Evolutionary conservation across 2,329 filamentous ascomycete genomes (phyloP).

Genomic region (Fusarium decemcellulare): DNA sequence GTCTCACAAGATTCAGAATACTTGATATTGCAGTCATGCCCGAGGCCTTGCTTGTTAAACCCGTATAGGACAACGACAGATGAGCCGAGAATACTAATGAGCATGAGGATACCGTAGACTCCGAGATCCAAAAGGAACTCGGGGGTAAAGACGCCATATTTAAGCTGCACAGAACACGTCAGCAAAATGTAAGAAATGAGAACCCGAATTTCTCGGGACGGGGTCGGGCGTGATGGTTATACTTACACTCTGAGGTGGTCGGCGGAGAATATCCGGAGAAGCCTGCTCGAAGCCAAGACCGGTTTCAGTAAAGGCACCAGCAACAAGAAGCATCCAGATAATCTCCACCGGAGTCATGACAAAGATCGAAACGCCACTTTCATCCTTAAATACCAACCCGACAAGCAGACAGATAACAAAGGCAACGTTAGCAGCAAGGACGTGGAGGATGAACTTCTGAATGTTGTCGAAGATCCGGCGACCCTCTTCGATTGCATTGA

Average conservation of each 20-base stretch:
- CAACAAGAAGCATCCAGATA: constrained; percentile 83
- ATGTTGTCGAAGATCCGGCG: constrained; percentile 80
- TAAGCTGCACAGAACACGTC: constrained; percentile 43
- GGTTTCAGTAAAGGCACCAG: constrained; percentile 79
- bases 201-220: too few relatives aligned
- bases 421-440: constrained; percentile 77
- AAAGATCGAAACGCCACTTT: constrained; percentile 74
- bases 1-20: constrained; percentile 66
- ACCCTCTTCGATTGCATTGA: constrained; percentile 72
- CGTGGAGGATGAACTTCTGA: constrained; percentile 78
- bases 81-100: constrained; percentile 68
- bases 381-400: constrained; percentile 78
- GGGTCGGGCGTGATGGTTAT: background rate
- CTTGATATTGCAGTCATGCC: constrained; percentile 69
- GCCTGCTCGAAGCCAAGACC: constrained; percentile 79
- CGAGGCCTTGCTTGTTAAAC: constrained; percentile 67
- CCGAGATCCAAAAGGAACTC: constrained; percentile 75
- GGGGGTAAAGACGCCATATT: constrained; percentile 72
- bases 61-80: constrained; percentile 73
- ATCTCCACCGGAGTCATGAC: constrained; percentile 79
- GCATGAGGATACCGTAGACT: constrained; percentile 76
- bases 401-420: constrained; percentile 77
- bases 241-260: constrained; percentile 64
- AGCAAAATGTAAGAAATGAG: background rate
- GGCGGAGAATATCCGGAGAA: constrained; percentile 74